Evolutionary conservation across 1,139 yeast species (phyloP).

Genomic region (Magnusiomyces sp.): DNA sequence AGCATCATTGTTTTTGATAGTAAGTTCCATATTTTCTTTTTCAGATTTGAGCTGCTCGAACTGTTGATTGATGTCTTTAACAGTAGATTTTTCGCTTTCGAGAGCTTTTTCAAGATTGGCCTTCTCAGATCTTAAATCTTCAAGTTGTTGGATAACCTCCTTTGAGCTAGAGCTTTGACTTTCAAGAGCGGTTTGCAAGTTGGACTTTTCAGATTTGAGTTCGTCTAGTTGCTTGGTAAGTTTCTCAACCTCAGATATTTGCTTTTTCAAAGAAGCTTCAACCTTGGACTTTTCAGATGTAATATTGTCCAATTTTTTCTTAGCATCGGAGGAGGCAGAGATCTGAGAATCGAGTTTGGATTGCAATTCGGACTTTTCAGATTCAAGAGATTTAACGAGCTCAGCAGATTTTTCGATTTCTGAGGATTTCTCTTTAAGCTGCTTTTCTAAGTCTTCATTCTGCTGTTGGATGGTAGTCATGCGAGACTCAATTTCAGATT

Average conservation of each 20-base stretch:
- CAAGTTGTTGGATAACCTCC: no score
- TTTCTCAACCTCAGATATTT: no score
- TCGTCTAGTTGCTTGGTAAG: no score
- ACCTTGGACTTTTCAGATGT: constrained; percentile 1
- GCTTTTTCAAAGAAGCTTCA: background rate
- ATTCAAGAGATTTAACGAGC: background rate
- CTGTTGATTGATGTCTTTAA: no score
- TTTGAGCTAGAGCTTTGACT: no score
- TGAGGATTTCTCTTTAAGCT: background rate
- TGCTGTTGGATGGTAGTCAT: background rate
- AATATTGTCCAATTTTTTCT: constrained; percentile 1
- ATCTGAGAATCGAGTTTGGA: background rate
- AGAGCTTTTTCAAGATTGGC: no score
- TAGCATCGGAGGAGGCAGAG: background rate
- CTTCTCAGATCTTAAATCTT: no score
- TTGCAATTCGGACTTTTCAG: background rate
- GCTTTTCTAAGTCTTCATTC: background rate
- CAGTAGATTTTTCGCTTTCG: no score
- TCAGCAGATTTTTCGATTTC: background rate
- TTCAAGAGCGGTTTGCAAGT: background rate
- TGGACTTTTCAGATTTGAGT: constrained; percentile 2
- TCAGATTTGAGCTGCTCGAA: no score
- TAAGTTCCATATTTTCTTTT: no score
- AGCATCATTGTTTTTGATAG: no score
- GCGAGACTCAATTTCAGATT: background rate